Evolutionary conservation across 192 early-diverging fungal species (phyloP).

Genomic region (Coemansia biformis): DNA sequence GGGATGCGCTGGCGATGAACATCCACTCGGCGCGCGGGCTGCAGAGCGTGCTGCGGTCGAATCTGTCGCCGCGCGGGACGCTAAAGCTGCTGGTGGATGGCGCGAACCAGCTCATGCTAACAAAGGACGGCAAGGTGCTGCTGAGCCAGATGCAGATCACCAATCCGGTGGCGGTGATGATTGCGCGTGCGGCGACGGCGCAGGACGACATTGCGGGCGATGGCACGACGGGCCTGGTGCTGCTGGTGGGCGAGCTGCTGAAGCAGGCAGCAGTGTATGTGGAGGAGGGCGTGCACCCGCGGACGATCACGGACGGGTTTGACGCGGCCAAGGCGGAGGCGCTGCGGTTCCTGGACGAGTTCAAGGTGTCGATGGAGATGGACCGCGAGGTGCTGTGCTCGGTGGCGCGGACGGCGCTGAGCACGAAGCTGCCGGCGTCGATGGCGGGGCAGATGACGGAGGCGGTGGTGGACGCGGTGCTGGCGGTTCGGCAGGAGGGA

Average conservation of each 20-base stretch:
- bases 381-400: conserved; percentile 87
- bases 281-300: conserved; percentile 94
- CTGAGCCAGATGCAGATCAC: conserved; percentile 99
- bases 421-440: conserved; percentile 86
- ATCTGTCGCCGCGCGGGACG: conserved; percentile 96
- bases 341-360: conserved; percentile 85
- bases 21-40: conserved; percentile 93
- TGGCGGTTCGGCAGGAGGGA: conserved; percentile 73
- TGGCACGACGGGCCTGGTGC: conserved; percentile 95
- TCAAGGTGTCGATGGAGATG: conserved; percentile 70
- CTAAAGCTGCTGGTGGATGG: conserved; percentile 99
- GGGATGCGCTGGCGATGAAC: conserved; percentile 95
- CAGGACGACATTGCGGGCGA: conserved; percentile 99
- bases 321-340: conserved; percentile 96
- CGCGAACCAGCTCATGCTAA: conserved; percentile 91
- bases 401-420: conserved; percentile 90
- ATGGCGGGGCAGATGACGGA: conserved; percentile 93
- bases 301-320: conserved; percentile 93
- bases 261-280: conserved; percentile 93
- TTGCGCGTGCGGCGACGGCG: conserved; percentile 96
- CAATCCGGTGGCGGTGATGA: conserved; percentile 99
- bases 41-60: conserved; percentile 92
- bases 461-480: conserved; percentile 94
- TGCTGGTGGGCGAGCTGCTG: conserved; percentile 94
- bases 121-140: conserved; percentile 99